Evolutionary conservation across 192 early-diverging fungal genomes (phyloP), one percentile per base, ranked within the genome.

Genomic region (Gigaspora rosea): DNA sequence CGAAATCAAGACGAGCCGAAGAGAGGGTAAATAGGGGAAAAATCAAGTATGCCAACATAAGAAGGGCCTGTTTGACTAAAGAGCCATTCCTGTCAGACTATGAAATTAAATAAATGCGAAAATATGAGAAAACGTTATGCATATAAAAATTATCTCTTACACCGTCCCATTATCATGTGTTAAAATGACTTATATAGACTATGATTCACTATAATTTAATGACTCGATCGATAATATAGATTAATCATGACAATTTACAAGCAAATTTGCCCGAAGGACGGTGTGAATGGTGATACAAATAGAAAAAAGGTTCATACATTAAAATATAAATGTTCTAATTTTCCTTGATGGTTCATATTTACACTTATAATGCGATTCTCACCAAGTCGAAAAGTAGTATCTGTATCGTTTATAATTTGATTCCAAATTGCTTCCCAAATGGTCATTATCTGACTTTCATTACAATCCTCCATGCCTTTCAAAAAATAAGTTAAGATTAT

Each of bases 1-100:
- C 91, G 7, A 91, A 80, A 79, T 92, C 89, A 2, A 94, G 85
- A 33, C 85, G 80, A n/a, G 87, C 89, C 49, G 93, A 81, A 9
- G 88, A 85, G 7, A 89, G 74, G 3, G 92, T 92, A 20, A 94
- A 90, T 72, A 91, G 87, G 4, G 90, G 78, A 78, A 92, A 94
- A 70, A 91, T 80, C 54, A 87, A 59, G 57, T 94, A 94, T 10
- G 79, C 85, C 32, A 93, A 76, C 35, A 77, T 65, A 0, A 92
- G 75, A 15, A 92, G 78, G 59, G 81, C 73, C 22, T 78, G 78
- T 48, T 86, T 85, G 51, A 71, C 80, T 32, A 56, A n/a, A 66
- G 12, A 33, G 8, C 36, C 50, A 18, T 66, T 27, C 27, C 27
- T 27, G 27, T 27, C 27, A 0, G 27, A 27, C 27, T 27, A 27